Base-by-base conservation (phyloP, 768 basidiomycete genomes). In the Lentinula lateritia region DNA sequence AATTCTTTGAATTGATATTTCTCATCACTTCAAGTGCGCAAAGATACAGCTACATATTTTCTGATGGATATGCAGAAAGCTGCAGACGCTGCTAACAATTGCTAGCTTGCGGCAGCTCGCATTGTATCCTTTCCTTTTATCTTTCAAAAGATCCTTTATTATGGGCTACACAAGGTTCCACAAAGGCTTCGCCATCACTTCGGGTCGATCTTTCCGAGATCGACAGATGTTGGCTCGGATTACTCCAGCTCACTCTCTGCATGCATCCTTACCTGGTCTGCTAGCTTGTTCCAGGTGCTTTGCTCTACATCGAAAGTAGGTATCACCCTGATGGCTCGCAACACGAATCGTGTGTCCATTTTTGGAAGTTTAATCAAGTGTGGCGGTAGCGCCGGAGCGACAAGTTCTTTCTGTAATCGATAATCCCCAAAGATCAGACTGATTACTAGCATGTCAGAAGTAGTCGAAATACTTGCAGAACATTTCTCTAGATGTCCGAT, bases 401-500 rank as follows among this genome's bases (percentile, higher is more conserved):
- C 72, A 48, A 80, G 61, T 54, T 74, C 69, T 46, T 63, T 66
- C 82, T 83, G 53, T 32, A 52, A 52, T 52, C 64, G 68, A 61
- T 45, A 63, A 61, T 63, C 34, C 34, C 41, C 32, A 4, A 20
- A 35, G 32, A 45, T n/a, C 6, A 39, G 50, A 16, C 16, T 45
- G 52, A 18, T 50, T 36, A 28, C 28, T 45, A 42, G 58, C 45
- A 55, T n/a, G 54, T 50, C 58, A 74, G 77, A 74, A 78, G 61
- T 68, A 85, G 84, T 64, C 73, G 67, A 62, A 72, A 68, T 36
- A 67, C 58, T 59, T 50, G 46, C 58, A 35, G 45, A 18, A 32
- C 34, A 50, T 23, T 59, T 69, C 66, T 89, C 88, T 55, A 89
- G 71, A 68, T 85, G 77, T 41, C 88, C 88, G 45, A 88, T 70